A percentile compares a stretch with the other conserved stretches of the same genome.
phyloP scores from a whole-genome alignment of 176 grass and related monocot species.

The Chloris gayana region DNA sequence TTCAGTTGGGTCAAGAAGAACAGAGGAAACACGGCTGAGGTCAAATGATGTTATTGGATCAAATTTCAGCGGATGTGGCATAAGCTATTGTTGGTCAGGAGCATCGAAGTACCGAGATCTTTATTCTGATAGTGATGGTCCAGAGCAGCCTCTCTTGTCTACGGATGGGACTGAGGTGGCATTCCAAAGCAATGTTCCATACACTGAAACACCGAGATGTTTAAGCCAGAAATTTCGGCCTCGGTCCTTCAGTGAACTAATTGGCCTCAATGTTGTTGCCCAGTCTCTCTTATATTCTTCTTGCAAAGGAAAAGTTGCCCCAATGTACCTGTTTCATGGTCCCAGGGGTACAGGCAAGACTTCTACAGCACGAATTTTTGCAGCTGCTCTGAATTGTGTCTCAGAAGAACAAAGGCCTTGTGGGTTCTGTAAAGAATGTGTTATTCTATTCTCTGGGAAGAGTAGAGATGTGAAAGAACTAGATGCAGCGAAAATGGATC shows the following conservation, averaged over 20 bases:
- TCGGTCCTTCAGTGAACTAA: conserved; percentile 82
- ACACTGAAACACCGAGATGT: conserved; percentile 72
- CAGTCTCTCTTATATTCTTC: conserved; percentile 86
- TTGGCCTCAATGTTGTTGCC: conserved; percentile 82
- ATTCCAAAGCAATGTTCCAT: conserved; percentile 58
- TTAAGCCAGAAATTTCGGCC: conserved; percentile 97
- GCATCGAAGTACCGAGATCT: conserved; percentile 74
- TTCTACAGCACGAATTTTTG: conserved; percentile 80
- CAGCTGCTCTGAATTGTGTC: conserved; percentile 89
- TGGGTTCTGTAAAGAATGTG: conserved; percentile 88
- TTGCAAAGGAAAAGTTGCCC: conserved; percentile 89
- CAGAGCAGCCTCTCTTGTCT: conserved; percentile 78
- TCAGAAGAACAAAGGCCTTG: conserved; percentile 94
- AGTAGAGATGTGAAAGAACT: conserved; percentile 89
- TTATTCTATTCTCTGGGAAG: conserved; percentile 82
- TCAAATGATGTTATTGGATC: conserved; percentile 85
- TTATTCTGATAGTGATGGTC: conserved; percentile 87
- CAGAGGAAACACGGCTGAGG: conserved; percentile 66
- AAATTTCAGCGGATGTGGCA: conserved; percentile 95
- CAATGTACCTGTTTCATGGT: conserved; percentile 95
- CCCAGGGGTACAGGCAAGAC: conserved; percentile 92
- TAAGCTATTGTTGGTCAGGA: conserved; percentile 98
- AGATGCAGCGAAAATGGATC: conserved; percentile 81
- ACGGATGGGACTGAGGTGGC: conserved; percentile 59
- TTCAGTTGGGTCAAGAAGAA: conserved; percentile 64